Base-by-base conservation (phyloP, 2,329 filamentous ascomycete species). In the Knoxdaviesia proteae region DNA sequence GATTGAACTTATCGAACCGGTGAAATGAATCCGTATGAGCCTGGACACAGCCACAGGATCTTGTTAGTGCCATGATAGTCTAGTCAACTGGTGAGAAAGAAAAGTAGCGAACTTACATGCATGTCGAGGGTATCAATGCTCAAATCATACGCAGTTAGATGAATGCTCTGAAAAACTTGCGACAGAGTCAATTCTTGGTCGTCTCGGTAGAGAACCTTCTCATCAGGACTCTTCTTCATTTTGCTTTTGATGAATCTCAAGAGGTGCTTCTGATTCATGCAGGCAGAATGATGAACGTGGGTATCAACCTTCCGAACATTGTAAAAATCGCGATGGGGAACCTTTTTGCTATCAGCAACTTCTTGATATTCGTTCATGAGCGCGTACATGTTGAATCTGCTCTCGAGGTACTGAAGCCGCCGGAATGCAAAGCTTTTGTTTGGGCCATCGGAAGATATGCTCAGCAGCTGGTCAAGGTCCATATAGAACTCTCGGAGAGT, bases 211-310 rank as follows among this genome's bases (percentile, higher is more conserved):
- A 98, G 71, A 6, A 98, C 90, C 33, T 90, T 76, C 61, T 98
- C 90, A 53, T 96, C 83, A 0, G 87, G 86, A 11, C 74, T 90
- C 60, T 94, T 98, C 71, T 94, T 96, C 84, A 98, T 94, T 63
- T 98, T 98, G 61, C 86, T 94, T 62, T 98, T 98, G 66, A 98
- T 98, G 61, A 98, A 98, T 43, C 90, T 84, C 47, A 98, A 66
- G 45, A 98, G 64, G 69, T 98, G 90, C 62, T 98, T 98, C 60
- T 98, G 90, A 56, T 98, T 98, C 90, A 98, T 98, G 58, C 90
- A 98, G 30, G 90, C 90, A 10, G 90, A 98, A 59, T 98, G 90
- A 57, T 98, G 90, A 51, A 98, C 90, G 68, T 98, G 90, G 6
- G 90, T 98, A 56, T 98, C 90, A 41, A 98, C 90, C 59, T 98